These are phyloP conservation scores for Fragilaria radians DNA, from an alignment of 108 stramenopile genomes.

Conservation along the genomic window DNA sequence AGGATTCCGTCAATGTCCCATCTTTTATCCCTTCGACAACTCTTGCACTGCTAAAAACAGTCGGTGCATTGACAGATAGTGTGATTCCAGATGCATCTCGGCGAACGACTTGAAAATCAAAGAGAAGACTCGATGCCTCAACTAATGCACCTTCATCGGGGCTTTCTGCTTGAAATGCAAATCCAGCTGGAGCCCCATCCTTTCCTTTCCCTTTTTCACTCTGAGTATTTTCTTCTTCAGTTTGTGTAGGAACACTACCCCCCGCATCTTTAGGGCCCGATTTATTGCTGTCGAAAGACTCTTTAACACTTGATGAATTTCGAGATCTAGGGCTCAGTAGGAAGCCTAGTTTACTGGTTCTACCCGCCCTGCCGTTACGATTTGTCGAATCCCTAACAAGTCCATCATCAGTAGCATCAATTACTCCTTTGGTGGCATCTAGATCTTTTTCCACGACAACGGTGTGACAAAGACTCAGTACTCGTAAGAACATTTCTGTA, in stretches of 20 bases:
- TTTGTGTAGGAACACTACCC: background rate
- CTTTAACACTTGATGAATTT: no score
- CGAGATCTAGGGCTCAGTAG: background rate
- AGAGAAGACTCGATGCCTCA: slow-evolving; percentile 61
- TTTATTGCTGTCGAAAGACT: background rate
- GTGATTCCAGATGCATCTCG: slow-evolving; percentile 67
- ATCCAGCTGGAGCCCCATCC: slow-evolving; percentile 78
- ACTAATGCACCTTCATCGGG: slow-evolving; percentile 91
- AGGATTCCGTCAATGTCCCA: slow-evolving; percentile 34
- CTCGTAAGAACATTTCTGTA: slow-evolving; percentile 84
- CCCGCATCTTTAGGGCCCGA: background rate
- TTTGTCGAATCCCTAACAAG: background rate
- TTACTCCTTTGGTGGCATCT: slow-evolving; percentile 19
- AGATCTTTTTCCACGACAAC: slow-evolving; percentile 87
- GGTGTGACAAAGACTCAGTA: slow-evolving; percentile 89
- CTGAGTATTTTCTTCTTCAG: background rate
- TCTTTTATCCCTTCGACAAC: slow-evolving; percentile 44
- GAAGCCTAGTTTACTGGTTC: background rate
- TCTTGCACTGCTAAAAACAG: slow-evolving; percentile 39
- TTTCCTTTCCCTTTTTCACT: slow-evolving; percentile 20
- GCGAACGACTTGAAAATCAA: slow-evolving; percentile 77
- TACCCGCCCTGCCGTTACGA: background rate
- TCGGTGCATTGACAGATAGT: slow-evolving; percentile 52
- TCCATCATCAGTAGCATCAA: background rate
- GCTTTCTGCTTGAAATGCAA: slow-evolving; percentile 85